Percentiles rank a stretch among this genome's conserved stretches.
Conservation (phyloP, 805 yeast genomes). For the Clavispora fructus region DNA sequence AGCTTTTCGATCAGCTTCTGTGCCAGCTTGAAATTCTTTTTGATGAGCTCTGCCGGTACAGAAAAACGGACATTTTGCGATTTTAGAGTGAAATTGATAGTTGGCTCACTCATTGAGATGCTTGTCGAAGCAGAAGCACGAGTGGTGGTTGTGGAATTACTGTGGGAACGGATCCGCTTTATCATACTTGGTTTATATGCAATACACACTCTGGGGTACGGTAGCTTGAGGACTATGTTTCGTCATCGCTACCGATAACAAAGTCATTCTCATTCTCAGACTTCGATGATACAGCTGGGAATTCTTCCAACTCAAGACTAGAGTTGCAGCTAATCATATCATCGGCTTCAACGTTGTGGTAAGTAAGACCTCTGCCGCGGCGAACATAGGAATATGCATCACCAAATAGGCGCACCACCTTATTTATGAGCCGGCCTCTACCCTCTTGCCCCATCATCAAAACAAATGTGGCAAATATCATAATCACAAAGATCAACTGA, state of each 20-base stretch:
- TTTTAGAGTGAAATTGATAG: conserved; percentile 38
- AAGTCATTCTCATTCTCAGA: conserved; percentile 9
- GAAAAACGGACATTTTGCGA: conserved; percentile 57
- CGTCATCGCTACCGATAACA: conserved; percentile 18
- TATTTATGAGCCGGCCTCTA: conserved; percentile 5
- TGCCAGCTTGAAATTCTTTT: conserved; percentile 56
- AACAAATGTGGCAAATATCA: conserved; percentile 22
- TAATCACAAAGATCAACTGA: conserved; percentile 21
- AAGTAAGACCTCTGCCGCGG: not conserved
- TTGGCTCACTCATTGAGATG: conserved; percentile 29
- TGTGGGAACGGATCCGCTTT: not conserved
- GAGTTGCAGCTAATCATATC: not conserved
- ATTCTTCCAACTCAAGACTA: conserved; percentile 1
- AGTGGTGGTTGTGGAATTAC: not conserved
- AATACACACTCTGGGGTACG: not conserved
- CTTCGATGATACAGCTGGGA: not conserved
- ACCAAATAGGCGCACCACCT: not conserved
- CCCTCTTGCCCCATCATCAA: conserved; percentile 30
- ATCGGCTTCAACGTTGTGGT: not conserved
- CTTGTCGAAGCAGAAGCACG: not conserved
- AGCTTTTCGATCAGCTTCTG: conserved; percentile 62
- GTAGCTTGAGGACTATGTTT: not conserved
- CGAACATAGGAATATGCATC: not conserved
- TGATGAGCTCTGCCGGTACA: conserved; percentile 64
- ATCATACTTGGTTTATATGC: not conserved